Evolutionary conservation across 169 alveolate species (phyloP).

Genomic region (Perkinsus marinus): DNA sequence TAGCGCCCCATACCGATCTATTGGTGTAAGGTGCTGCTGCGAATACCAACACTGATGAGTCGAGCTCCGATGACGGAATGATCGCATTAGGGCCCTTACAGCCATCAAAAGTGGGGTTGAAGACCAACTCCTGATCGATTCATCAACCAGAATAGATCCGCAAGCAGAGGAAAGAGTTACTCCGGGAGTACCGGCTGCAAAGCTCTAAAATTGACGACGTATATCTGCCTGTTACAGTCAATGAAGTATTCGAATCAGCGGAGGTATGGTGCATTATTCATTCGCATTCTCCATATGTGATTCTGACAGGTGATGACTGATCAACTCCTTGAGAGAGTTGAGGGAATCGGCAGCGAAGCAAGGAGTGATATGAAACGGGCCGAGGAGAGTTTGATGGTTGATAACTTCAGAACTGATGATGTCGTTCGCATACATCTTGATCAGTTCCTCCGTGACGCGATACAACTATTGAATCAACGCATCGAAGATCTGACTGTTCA

Average conservation of each 20-base stretch:
- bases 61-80: background rate
- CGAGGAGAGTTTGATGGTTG: background rate
- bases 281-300: background rate
- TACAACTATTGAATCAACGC: background rate
- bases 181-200: background rate
- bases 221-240: background rate
- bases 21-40: background rate
- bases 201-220: background rate
- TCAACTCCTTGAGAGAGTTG: background rate
- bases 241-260: background rate
- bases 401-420: too few relatives aligned
- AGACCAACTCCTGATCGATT: background rate
- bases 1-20: too few relatives aligned
- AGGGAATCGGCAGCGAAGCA: background rate
- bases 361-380: background rate
- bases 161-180: background rate
- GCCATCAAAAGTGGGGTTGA: background rate
- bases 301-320: background rate
- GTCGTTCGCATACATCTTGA: background rate
- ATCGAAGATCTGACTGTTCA: background rate
- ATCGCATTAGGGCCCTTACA: background rate
- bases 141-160: background rate
- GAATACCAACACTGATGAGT: background rate
- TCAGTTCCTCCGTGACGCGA: background rate
- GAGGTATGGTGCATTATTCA: background rate